Evolutionary conservation across 2,329 filamentous ascomycete genomes (phyloP).

Genomic region (Nakataea oryzae): DNA sequence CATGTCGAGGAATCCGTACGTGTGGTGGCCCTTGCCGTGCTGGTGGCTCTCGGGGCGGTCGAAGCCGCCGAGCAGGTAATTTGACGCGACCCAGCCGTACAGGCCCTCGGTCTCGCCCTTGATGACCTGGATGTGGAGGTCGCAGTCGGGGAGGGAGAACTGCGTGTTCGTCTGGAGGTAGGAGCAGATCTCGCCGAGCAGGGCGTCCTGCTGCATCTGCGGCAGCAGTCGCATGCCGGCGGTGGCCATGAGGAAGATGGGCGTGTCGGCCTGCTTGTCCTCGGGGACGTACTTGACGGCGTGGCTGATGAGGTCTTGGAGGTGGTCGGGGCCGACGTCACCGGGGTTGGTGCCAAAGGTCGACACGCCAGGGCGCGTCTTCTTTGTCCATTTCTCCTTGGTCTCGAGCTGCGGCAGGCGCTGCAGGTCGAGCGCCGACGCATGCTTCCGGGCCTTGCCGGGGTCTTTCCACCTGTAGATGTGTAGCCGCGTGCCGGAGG

Average conservation of each 20-base stretch:
- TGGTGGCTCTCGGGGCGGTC: slow-evolving; percentile 63
- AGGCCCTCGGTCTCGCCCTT: slow-evolving; percentile 90
- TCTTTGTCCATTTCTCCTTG: slow-evolving; percentile 81
- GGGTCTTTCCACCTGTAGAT: slow-evolving; percentile 90
- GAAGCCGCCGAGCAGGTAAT: slow-evolving; percentile 89
- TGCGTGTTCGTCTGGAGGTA: slow-evolving; percentile 68
- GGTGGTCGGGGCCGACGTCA: slow-evolving; percentile 70
- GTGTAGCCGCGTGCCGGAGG: slow-evolving; percentile 90
- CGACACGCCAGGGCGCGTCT: slow-evolving; percentile 88
- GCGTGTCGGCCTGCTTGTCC: slow-evolving; percentile 70
- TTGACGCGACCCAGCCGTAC: slow-evolving; percentile 95
- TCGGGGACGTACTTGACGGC: slow-evolving; percentile 69
- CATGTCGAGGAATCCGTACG: slow-evolving; percentile 98
- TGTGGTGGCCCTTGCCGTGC: slow-evolving; percentile 82
- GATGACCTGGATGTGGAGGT: slow-evolving; percentile 84
- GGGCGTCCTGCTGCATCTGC: slow-evolving; percentile 56
- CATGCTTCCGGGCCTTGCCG: slow-evolving; percentile 52
- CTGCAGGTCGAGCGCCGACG: slow-evolving; percentile 47
- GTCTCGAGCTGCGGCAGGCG: slow-evolving; percentile 72
- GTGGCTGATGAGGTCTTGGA: slow-evolving; percentile 70
- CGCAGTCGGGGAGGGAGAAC: slow-evolving; percentile 85
- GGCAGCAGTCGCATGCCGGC: slow-evolving; percentile 87
- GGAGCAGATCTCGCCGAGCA: slow-evolving; percentile 70
- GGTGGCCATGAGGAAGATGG: slow-evolving; percentile 90
- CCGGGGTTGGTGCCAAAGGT: slow-evolving; percentile 72